phyloP scores from a whole-genome alignment of 2,329 filamentous ascomycete species.

The Coniella lustricola region DNA sequence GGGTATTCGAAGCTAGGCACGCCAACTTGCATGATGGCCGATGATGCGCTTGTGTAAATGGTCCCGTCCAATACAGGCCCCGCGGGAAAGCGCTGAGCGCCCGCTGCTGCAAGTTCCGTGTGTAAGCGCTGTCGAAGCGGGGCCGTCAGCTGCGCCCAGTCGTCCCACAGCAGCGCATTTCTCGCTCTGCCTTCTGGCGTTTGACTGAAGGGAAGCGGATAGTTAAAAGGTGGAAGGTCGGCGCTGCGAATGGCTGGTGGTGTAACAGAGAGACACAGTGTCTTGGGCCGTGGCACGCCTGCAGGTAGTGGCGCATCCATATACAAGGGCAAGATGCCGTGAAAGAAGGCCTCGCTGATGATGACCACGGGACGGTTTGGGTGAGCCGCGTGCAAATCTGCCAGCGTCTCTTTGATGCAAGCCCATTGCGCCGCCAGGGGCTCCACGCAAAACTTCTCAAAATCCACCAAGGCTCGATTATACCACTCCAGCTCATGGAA shows the following conservation, averaged over 20 bases:
- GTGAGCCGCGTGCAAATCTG: constrained; percentile 17
- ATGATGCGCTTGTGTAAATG: constrained; percentile 29
- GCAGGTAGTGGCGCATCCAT: constrained; percentile 23
- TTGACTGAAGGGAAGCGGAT: constrained; percentile 25
- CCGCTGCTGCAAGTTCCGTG: constrained; percentile 23
- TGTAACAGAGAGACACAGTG: constrained; percentile 30
- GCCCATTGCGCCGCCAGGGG: constrained; percentile 29
- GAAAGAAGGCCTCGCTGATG: constrained; percentile 30
- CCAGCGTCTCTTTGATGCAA: constrained; percentile 24
- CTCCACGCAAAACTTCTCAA: constrained; percentile 25
- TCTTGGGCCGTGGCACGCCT: constrained; percentile 18
- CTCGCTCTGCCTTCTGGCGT: constrained; percentile 21
- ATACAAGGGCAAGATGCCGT: constrained; percentile 28
- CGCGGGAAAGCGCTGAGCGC: constrained; percentile 18
- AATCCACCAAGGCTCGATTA: constrained; percentile 27
- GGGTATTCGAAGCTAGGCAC: constrained; percentile 32
- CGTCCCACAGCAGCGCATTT: constrained; percentile 24
- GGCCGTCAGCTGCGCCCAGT: constrained; percentile 21
- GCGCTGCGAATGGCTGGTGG: constrained; percentile 28
- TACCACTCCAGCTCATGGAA: constrained; percentile 23
- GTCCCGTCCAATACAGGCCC: constrained; percentile 26
- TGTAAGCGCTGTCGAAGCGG: constrained; percentile 23
- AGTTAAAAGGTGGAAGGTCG: constrained; percentile 29
- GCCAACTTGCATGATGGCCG: constrained; percentile 29
- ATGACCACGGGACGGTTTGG: constrained; percentile 22